Evolutionary conservation across 179 eudicot genomes (phyloP).

Genomic region (Silene noctiflora): DNA sequence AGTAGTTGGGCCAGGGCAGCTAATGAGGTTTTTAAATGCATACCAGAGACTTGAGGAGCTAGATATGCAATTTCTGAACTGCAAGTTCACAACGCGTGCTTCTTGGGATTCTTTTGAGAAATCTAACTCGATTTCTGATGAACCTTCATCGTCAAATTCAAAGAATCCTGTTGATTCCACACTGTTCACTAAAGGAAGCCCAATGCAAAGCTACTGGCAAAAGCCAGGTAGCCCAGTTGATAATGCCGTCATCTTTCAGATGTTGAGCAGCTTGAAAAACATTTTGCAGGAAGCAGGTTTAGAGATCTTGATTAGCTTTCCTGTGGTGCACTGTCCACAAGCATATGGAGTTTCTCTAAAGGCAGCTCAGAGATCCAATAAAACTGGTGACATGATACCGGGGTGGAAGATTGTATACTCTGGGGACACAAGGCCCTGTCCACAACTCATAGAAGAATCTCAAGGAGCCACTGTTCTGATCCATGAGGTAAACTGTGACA

Average conservation of each 20-base stretch:
- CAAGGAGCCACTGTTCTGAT: slow-evolving; percentile 85
- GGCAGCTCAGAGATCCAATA: slow-evolving; percentile 55
- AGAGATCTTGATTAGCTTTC: slow-evolving; percentile 66
- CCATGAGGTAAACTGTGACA: slow-evolving; percentile 57
- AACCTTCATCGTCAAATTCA: slow-evolving; percentile 21
- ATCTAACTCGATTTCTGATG: slow-evolving; percentile 32
- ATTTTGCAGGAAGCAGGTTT: slow-evolving; percentile 67
- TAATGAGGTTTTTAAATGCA: slow-evolving; percentile 69
- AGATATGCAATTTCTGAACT: slow-evolving; percentile 83
- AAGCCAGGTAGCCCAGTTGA: slow-evolving; percentile 50
- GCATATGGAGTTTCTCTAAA: slow-evolving; percentile 69
- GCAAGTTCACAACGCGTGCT: slow-evolving; percentile 69
- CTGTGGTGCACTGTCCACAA: slow-evolving; percentile 88
- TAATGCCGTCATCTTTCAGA: slow-evolving; percentile 32
- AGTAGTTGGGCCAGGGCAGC: slow-evolving; percentile 81
- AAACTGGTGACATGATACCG: slow-evolving; percentile 52
- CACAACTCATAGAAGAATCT: slow-evolving; percentile 60
- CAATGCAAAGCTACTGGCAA: slow-evolving; percentile 72
- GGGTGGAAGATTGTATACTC: slow-evolving; percentile 98
- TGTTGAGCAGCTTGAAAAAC: slow-evolving; percentile 41
- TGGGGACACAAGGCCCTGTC: slow-evolving; percentile 92
- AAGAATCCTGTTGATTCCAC: slow-evolving; percentile 31
- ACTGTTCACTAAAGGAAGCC: slow-evolving; percentile 62
- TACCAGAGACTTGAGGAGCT: slow-evolving; percentile 83
- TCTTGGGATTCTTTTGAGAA: slow-evolving; percentile 45